Conservation (phyloP, 257 asterid species). For the Prunella vulgaris region DNA sequence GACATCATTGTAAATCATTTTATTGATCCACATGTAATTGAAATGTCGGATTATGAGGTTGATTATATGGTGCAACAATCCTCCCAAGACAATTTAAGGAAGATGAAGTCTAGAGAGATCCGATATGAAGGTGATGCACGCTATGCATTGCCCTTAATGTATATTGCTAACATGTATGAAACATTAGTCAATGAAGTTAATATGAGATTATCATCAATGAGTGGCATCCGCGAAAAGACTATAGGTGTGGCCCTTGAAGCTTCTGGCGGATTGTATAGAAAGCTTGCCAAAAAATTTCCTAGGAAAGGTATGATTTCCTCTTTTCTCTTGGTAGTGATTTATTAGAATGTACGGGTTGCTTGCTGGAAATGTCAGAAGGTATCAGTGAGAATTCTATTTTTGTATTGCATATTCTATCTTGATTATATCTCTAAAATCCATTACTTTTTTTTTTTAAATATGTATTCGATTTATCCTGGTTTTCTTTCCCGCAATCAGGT, state of each 20-base stretch:
- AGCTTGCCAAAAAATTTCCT: conserved; percentile 87
- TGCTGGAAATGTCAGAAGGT: conserved; percentile 9
- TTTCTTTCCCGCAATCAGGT: not conserved
- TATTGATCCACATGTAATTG: conserved; percentile 59
- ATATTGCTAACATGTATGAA: conserved; percentile 88
- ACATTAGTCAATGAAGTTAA: conserved; percentile 85
- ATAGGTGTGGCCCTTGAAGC: conserved; percentile 99
- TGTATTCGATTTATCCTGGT: not conserved
- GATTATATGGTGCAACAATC: conserved; percentile 59
- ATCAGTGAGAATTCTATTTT: not conserved
- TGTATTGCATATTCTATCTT: not conserved
- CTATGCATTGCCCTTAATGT: conserved; percentile 90
- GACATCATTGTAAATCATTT: conserved; percentile 77
- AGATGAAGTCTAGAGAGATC: conserved; percentile 65
- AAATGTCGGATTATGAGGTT: conserved; percentile 60
- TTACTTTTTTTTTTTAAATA: not conserved
- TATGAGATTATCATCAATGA: conserved; percentile 64
- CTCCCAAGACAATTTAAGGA: conserved; percentile 52
- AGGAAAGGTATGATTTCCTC: conserved; percentile 56
- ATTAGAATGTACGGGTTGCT: not conserved
- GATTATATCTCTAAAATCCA: conserved; percentile 2
- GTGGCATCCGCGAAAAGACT: conserved; percentile 81
- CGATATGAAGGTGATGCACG: conserved; percentile 84
- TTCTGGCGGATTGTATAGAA: conserved; percentile 96
- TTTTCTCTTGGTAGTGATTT: conserved; percentile 4